Percentiles rank a stretch among this genome's conserved stretches.
phyloP scores from a whole-genome alignment of 495 filamentous ascomycete genomes.

The Melanomma pulvis-pyrius region DNA sequence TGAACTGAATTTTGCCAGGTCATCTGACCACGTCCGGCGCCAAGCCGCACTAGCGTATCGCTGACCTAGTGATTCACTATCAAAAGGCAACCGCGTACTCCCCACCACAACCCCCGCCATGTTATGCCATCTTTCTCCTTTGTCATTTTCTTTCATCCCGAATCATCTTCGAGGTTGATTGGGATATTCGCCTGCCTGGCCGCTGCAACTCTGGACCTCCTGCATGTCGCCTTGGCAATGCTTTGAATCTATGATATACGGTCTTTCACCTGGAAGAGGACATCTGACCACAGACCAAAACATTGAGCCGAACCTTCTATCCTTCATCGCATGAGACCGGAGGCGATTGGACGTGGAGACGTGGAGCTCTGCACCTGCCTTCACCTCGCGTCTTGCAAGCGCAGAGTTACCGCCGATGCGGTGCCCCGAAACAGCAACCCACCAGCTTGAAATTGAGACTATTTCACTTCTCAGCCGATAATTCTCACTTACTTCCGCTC shows the following conservation, averaged over 20 bases:
- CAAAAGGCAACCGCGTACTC: conserved; percentile 5
- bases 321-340: background rate
- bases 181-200: background rate
- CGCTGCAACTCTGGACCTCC: background rate
- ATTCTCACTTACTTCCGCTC: background rate
- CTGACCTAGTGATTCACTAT: background rate
- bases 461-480: background rate
- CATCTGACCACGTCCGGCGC: background rate
- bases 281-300: background rate
- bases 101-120: background rate
- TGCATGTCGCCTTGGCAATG: background rate
- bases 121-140: background rate
- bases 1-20: too few species aligned
- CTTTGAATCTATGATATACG: background rate
- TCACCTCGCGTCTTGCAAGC: background rate
- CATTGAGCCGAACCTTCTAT: background rate
- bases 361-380: background rate
- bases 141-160: background rate
- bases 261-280: background rate
- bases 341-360: background rate
- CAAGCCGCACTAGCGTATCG: background rate
- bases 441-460: background rate
- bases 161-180: background rate
- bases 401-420: background rate
- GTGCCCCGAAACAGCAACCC: background rate